Evolutionary conservation across 768 basidiomycete species (phyloP), one percentile per base, ranked within the genome.

Genomic region (Piloderma croceum): DNA sequence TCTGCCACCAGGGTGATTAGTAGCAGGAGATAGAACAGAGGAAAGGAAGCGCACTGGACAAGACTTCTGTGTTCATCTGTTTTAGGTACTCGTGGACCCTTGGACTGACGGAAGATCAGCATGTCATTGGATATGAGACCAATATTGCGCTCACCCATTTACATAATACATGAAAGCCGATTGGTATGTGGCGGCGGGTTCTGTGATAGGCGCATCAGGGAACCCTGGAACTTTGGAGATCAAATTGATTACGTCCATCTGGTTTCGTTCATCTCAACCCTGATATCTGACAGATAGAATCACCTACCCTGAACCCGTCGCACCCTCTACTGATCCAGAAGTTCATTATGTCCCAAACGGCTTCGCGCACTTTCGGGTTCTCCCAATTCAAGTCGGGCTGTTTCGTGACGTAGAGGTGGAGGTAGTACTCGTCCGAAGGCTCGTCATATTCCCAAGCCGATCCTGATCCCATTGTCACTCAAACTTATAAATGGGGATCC

Each of bases 351-450:
- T 80, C 76, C 60, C 69, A 80, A 1, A 83, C 68, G 6, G 78
- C 74, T 41, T 70, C 63, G 6, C 78, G 65, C 2, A 82, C 74
- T 6, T 70, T 69, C 0, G 72, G 69, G 47, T 84, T 81, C 37
- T 84, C 81, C 83, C 82, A 87, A 54, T 89, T 86, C 12, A 87
- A 57, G 53, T 87, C 86, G 0, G 83, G 85, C 61, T 85, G 83
- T 51, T 83, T 73, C 7, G 67, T 52, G 39, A 74, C 62, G 59
- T 76, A 88, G 2, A 85, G 50, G 58, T 86, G 83, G 40, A 86
- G 73, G 54, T 85, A 84, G 47, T 82, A 87, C 59, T 87, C 81
- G 15, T 75, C 62, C 3, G 80, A 81, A 9, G 49, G 49, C 44
- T 74, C 71, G 60, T 85, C 80, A 47, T 73, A 83, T 17, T 79